Percentiles rank a stretch among this genome's conserved stretches.
phyloP scores from a whole-genome alignment of 805 yeast species.

The Yamadazyma takamatsuzukensis region DNA sequence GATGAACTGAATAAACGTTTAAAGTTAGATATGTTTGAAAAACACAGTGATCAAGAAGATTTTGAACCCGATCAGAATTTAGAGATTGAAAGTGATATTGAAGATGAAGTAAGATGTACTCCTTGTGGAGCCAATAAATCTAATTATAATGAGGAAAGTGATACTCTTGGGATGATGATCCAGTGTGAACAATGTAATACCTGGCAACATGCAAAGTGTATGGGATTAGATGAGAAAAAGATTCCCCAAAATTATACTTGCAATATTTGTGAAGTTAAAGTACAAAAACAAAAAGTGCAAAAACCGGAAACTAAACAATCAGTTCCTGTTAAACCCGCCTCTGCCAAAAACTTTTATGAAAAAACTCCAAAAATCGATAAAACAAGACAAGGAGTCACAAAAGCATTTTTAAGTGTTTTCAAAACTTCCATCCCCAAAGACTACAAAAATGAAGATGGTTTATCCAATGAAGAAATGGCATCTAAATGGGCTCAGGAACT shows the following conservation, averaged over 20 bases:
- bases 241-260: slow-evolving; percentile 52
- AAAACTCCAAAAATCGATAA: no score
- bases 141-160: slow-evolving; percentile 57
- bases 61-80: background rate
- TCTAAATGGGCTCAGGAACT: slow-evolving; percentile 46
- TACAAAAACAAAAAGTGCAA: slow-evolving; percentile 1
- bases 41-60: slow-evolving; percentile 1
- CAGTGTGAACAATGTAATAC: slow-evolving; percentile 64
- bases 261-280: slow-evolving; percentile 42
- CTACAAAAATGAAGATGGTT: slow-evolving; percentile 16
- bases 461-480: slow-evolving; percentile 31
- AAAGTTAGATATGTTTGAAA: slow-evolving; percentile 3
- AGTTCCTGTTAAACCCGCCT: background rate
- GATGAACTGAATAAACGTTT: slow-evolving; percentile 2
- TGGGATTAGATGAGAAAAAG: slow-evolving; percentile 39
- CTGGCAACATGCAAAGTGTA: slow-evolving; percentile 70
- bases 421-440: slow-evolving; percentile 35
- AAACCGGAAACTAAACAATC: slow-evolving; percentile 2
- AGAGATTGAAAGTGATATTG: slow-evolving; percentile 30
- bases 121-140: slow-evolving; percentile 59
- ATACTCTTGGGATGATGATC: slow-evolving; percentile 53
- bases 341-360: background rate
- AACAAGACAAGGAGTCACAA: slow-evolving; percentile 47
- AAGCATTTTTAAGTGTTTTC: slow-evolving; percentile 48
- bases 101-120: slow-evolving; percentile 51